Conservation (phyloP, 2,329 filamentous ascomycete genomes). For the Neopestalotiopsis clavispora region DNA sequence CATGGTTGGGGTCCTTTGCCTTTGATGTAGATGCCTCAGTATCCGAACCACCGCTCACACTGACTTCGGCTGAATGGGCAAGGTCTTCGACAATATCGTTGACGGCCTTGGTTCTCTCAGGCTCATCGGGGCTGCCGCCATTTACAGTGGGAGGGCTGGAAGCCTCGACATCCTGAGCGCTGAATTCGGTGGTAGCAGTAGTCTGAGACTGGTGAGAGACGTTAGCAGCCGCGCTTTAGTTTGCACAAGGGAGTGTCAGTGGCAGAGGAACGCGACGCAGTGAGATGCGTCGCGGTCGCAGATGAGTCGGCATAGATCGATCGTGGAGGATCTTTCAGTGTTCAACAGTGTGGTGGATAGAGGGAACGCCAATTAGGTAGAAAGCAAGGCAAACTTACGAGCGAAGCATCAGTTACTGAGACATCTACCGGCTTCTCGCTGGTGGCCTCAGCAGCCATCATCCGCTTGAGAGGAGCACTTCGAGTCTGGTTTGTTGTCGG, state of each 20-base stretch:
- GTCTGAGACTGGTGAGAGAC: conserved; percentile 32
- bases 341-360: conserved; percentile 12
- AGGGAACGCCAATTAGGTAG: conserved; percentile 9
- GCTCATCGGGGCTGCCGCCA: conserved; percentile 54
- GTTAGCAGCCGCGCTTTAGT: conserved; percentile 5
- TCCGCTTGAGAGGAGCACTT: conserved; percentile 27
- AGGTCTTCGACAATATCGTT: conserved; percentile 62
- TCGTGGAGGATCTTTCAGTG: not conserved
- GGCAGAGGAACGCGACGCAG: not conserved
- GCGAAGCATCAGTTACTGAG: conserved; percentile 36
- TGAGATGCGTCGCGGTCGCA: not conserved
- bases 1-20: conserved; percentile 62
- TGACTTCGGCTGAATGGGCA: conserved; percentile 67
- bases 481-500: conserved; percentile 6
- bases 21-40: conserved; percentile 71
- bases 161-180: conserved; percentile 52
- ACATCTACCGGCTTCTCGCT: conserved; percentile 36
- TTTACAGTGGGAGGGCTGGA: conserved; percentile 51
- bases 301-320: not conserved
- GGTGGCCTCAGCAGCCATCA: conserved; percentile 42
- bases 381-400: conserved; percentile 31
- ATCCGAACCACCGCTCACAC: conserved; percentile 76
- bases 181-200: conserved; percentile 38
- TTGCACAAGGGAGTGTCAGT: no score
- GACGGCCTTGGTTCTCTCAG: conserved; percentile 60